A percentile compares a stretch with the other conserved stretches of the same genome.
phyloP scores from a whole-genome alignment of 345 rosid genomes.

The Pugionium dolabratum region DNA sequence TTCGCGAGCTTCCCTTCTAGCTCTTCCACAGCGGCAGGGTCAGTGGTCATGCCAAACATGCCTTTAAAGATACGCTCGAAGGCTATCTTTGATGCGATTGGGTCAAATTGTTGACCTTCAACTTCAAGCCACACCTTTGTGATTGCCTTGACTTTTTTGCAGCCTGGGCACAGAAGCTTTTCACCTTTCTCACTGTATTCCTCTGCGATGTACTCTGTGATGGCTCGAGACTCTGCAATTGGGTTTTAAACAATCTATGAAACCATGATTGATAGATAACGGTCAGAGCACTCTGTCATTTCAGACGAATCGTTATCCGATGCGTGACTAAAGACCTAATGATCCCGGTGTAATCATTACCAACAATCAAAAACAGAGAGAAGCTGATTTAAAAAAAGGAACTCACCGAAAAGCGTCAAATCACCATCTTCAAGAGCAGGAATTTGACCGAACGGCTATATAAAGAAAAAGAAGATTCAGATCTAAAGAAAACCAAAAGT shows the following conservation, averaged over 20 bases:
- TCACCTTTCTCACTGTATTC: slow-evolving; percentile 40
- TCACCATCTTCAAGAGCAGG: slow-evolving; percentile 50
- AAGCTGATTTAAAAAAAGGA: not conserved
- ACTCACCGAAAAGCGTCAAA: slow-evolving; percentile 46
- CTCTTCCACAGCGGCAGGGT: slow-evolving; percentile 35
- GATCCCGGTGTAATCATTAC: not conserved
- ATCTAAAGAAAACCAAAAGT: not conserved
- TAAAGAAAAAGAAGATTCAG: not conserved
- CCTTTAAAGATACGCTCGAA: slow-evolving; percentile 44
- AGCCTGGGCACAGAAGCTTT: slow-evolving; percentile 32
- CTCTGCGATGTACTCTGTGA: slow-evolving; percentile 43
- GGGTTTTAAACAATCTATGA: not conserved
- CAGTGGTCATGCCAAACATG: slow-evolving; percentile 37
- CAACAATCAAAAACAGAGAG: not conserved
- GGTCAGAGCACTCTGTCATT: too few relatives aligned
- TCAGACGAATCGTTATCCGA: too few relatives aligned
- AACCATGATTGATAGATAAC: too few relatives aligned
- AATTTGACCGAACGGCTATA: slow-evolving; percentile 53
- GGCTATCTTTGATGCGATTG: slow-evolving; percentile 27
- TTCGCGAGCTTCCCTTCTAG: slow-evolving; percentile 39
- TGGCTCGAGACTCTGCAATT: slow-evolving; percentile 51
- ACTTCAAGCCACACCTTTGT: slow-evolving; percentile 48
- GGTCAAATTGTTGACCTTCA: slow-evolving; percentile 49
- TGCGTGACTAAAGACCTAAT: too few relatives aligned
- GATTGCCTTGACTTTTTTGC: slow-evolving; percentile 28